These are phyloP conservation scores for Botrytis galanthina DNA, from an alignment of 2,329 filamentous ascomycete genomes.

Conservation along the genomic window DNA sequence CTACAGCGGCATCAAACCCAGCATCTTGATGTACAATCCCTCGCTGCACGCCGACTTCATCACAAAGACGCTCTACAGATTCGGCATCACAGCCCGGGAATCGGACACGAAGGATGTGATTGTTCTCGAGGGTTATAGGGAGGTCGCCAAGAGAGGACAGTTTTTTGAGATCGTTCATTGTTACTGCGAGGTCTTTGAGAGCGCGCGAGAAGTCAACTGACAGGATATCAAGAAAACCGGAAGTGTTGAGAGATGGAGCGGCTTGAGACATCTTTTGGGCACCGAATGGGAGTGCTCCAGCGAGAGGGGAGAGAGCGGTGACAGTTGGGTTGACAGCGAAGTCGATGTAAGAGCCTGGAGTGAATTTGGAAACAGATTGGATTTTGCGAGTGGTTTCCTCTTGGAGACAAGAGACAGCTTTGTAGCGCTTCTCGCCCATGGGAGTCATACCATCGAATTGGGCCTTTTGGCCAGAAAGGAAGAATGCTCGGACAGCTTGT, in stretches of 20 bases:
- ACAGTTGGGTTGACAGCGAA: constrained; percentile 87
- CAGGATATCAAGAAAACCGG: constrained; percentile 80
- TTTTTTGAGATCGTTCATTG: constrained; percentile 77
- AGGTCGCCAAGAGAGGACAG: constrained; percentile 78
- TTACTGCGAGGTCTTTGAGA: constrained; percentile 75
- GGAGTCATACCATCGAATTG: constrained; percentile 77
- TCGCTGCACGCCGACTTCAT: constrained; percentile 79
- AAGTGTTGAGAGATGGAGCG: constrained; percentile 68
- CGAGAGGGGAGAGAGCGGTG: constrained; percentile 77
- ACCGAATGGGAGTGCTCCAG: constrained; percentile 51
- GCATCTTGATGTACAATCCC: constrained; percentile 76
- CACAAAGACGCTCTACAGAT: constrained; percentile 78
- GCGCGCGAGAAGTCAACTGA: constrained; percentile 85
- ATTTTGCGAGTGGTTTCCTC: constrained; percentile 70
- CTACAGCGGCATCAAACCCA: constrained; percentile 66
- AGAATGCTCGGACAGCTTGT: constrained; percentile 85
- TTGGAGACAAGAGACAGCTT: constrained; percentile 70
- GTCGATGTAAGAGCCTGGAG: constrained; percentile 79
- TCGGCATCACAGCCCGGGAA: constrained; percentile 88
- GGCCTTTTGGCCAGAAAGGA: constrained; percentile 84
- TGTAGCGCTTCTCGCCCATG: constrained; percentile 76
- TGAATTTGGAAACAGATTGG: constrained; percentile 52
- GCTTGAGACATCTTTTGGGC: constrained; percentile 41
- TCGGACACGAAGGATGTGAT: constrained; percentile 67
- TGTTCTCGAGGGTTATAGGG: constrained; percentile 67